Percentiles rank a stretch among this genome's conserved stretches.
These are phyloP conservation scores for Eleusine indica DNA, from an alignment of 176 grass and related monocot genomes.

Conservation along the genomic window DNA sequence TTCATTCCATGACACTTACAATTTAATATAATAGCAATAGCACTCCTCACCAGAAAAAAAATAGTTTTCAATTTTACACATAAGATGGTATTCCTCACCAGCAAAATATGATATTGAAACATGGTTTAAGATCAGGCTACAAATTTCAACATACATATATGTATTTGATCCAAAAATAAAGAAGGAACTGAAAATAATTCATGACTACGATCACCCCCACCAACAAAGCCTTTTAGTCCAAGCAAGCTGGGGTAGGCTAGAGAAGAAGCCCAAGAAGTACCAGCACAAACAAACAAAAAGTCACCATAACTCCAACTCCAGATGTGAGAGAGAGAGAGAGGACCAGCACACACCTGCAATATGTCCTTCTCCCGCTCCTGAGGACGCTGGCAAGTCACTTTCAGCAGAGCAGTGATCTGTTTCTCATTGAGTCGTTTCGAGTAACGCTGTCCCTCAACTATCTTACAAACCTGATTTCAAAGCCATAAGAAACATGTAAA, in stretches of 20 bases:
- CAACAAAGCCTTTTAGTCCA: too few species aligned
- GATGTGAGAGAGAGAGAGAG: neutral
- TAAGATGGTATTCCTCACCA: neutral
- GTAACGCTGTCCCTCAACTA: constrained; percentile 91
- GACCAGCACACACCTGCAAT: constrained; percentile 54
- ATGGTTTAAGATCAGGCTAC: too few species aligned
- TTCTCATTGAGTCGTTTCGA: constrained; percentile 90
- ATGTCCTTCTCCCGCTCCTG: constrained; percentile 74
- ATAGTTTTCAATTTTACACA: neutral
- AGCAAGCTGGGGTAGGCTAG: too few species aligned
- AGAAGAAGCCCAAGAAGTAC: too few species aligned
- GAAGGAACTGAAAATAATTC: neutral
- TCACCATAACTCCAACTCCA: too few species aligned
- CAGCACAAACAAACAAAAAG: too few species aligned
- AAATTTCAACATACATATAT: neutral
- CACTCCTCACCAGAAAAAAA: neutral
- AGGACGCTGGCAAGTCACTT: constrained; percentile 90
- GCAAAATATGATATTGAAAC: neutral
- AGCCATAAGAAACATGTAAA: constrained; percentile 5
- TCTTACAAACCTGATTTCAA: constrained; percentile 83
- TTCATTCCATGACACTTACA: neutral
- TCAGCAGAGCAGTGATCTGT: constrained; percentile 83
- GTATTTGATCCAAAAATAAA: neutral
- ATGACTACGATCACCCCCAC: too few species aligned
- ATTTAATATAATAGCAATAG: neutral